Evolutionary conservation across 495 filamentous ascomycete species (phyloP).

Genomic region (Darksidea phi): DNA sequence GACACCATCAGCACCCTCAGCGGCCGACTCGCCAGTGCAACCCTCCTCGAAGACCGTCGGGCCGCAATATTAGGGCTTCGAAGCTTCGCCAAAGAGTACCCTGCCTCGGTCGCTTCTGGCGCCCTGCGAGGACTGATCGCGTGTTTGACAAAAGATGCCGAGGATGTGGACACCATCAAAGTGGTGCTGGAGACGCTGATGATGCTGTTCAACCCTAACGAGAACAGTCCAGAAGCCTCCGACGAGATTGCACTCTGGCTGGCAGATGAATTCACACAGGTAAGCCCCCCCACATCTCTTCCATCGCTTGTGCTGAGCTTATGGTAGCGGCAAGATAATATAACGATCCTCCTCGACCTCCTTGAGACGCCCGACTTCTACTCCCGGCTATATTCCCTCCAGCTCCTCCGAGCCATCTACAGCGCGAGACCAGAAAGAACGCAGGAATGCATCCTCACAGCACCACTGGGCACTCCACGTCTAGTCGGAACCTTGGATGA

Average conservation of each 20-base stretch:
- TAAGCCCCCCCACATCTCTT: conserved; percentile 40
- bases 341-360: conserved; percentile 84
- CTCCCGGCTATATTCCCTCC: conserved; percentile 86
- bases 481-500: conserved; percentile 84
- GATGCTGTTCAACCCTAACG: conserved; percentile 82
- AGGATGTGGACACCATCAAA: conserved; percentile 96
- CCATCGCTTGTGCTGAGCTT: conserved; percentile 45
- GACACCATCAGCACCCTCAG: conserved; percentile 89
- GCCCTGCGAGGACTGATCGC: conserved; percentile 81
- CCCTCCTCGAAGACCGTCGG: conserved; percentile 87
- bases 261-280: conserved; percentile 96
- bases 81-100: conserved; percentile 94
- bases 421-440: conserved; percentile 86
- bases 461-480: conserved; percentile 82
- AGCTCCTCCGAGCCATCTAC: conserved; percentile 83
- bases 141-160: conserved; percentile 79
- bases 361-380: conserved; percentile 88
- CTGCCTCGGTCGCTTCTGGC: conserved; percentile 92
- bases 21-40: conserved; percentile 80
- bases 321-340: conserved; percentile 88
- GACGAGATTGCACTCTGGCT: conserved; percentile 97
- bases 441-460: conserved; percentile 90
- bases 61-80: conserved; percentile 88
- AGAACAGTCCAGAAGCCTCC: conserved; percentile 81
- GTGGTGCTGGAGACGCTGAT: conserved; percentile 90